These are phyloP conservation scores for Prunus fruticosa DNA, from an alignment of 306 rosid genomes.

Conservation along the genomic window DNA sequence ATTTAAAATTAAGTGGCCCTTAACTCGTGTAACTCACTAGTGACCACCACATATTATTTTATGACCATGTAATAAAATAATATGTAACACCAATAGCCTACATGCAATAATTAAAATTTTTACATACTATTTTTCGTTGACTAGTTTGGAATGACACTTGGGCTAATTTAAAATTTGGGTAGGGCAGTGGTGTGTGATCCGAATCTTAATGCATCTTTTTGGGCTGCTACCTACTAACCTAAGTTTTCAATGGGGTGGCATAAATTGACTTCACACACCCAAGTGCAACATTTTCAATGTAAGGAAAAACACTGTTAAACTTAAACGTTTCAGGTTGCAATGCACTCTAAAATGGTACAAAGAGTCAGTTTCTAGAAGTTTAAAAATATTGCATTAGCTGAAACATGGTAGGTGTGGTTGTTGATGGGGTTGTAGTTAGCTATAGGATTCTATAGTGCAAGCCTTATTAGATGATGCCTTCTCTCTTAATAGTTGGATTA, in stretches of 20 bases:
- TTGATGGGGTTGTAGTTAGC: not conserved
- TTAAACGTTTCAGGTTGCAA: not conserved
- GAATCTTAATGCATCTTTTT: not conserved
- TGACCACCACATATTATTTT: not conserved
- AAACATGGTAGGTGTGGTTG: not conserved
- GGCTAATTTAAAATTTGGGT: not conserved
- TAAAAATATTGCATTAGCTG: not conserved
- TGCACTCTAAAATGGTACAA: not conserved
- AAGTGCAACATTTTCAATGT: not conserved
- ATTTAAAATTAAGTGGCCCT: not conserved
- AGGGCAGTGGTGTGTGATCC: not conserved
- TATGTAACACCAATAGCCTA: not conserved
- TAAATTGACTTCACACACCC: not conserved
- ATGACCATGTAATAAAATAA: not conserved
- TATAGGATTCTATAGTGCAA: too few relatives aligned
- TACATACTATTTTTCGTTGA: not conserved
- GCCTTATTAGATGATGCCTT: too few relatives aligned
- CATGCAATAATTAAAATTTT: not conserved
- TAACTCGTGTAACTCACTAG: not conserved
- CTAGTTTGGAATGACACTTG: not conserved
- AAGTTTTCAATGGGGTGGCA: not conserved
- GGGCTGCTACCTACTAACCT: not conserved
- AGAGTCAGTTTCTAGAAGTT: not conserved
- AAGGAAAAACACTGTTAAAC: too few relatives aligned
- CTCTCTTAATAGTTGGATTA: too few relatives aligned